Base-by-base conservation (phyloP, 495 filamentous ascomycete species). In the Podospora appendiculata region DNA sequence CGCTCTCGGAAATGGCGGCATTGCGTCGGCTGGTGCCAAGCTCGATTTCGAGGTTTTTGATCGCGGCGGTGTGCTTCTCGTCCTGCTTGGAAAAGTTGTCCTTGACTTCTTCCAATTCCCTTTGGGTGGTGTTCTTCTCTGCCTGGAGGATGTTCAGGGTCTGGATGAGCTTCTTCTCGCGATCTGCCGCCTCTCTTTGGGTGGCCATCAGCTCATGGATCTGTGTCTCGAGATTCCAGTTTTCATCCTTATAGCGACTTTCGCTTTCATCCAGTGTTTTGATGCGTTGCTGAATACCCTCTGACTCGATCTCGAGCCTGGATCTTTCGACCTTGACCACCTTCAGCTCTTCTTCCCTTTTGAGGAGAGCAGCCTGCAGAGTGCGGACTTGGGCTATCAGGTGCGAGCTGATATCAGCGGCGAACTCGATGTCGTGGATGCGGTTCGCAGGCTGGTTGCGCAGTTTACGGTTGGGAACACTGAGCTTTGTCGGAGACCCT, bases 211-310 rank as follows among this genome's bases (percentile, higher is more conserved):
- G 72, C 48, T 96, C 90, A 51, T 94, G 93, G 25, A 89, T 80
- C 58, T 87, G 84, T 1, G 90, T 90, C 69, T 96, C 93, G 41
- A 98, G 77, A 54, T 85, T 88, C 93, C 93, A 98, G 62, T 97
- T 98, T 64, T 95, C 92, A 62, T 98, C 93, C 66, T 96, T 97
- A 67, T 91, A 95, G 14, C 88, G 82, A 65, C 90, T 86, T 70
- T 98, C 93, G 59, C 86, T 94, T 66, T 97, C 93, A 59, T 96
- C 90, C 35, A 97, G 73, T 7, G 75, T 76, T 59, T 85, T 85
- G 45, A 96, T 74, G 10, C 89, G 84, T 63, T 91, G 84, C 50
- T 83, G 77, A 52, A 94, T 81, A 1, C 80, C 80, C 62, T 95
- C 89, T 0, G 82, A 82, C 54, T 96, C 90, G 34, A 86, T 68